Conservation (phyloP, 257 asterid species). For the Capsicum chinense region DNA sequence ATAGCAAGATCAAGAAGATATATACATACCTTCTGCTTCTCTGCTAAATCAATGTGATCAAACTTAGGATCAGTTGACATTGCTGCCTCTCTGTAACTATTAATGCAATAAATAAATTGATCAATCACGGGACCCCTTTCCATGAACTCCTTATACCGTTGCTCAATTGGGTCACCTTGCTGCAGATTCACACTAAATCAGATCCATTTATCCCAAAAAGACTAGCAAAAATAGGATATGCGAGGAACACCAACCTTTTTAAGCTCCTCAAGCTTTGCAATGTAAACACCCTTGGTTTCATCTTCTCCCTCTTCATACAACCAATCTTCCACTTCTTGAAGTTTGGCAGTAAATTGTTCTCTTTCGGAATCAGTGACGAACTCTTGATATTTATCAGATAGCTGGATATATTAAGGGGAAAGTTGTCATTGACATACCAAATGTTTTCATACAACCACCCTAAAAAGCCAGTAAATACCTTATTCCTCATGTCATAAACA, state of each 20-base stretch:
- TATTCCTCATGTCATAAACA: slow-evolving; percentile 89
- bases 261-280: slow-evolving; percentile 89
- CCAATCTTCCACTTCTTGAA: slow-evolving; percentile 97
- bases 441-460: neutral
- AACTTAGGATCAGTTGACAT: slow-evolving; percentile 70
- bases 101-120: slow-evolving; percentile 63
- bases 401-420: slow-evolving; percentile 52
- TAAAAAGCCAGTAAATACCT: slow-evolving; percentile 47
- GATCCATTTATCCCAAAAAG: neutral
- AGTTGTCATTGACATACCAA: neutral
- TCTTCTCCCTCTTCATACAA: slow-evolving; percentile 96
- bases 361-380: slow-evolving; percentile 74
- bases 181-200: slow-evolving; percentile 41
- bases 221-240: neutral
- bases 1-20: neutral
- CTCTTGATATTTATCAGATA: slow-evolving; percentile 68
- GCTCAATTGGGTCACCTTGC: slow-evolving; percentile 94
- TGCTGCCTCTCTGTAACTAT: slow-evolving; percentile 87
- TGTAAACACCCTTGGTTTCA: slow-evolving; percentile 71
- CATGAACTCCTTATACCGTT: slow-evolving; percentile 71
- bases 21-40: slow-evolving; percentile 70
- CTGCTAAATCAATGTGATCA: slow-evolving; percentile 81
- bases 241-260: slow-evolving; percentile 45
- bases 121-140: slow-evolving; percentile 82
- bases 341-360: slow-evolving; percentile 67